A percentile compares a stretch with the other conserved stretches of the same genome.
Conservation (phyloP, 73 alveolate species). For the Tetrahymena elliotti region DNA sequence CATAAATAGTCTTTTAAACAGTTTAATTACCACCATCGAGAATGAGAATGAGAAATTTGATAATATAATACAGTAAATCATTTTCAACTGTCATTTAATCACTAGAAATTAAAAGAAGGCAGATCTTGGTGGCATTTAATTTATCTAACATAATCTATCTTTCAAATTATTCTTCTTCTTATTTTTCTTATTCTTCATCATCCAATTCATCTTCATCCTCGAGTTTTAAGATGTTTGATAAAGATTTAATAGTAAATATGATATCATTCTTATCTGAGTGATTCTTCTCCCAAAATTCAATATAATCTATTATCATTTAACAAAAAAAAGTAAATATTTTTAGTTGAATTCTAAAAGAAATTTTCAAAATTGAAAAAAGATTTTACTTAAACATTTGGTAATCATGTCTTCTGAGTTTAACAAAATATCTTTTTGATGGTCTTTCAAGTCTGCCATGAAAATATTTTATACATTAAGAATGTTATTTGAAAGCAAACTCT, state of each 20-base stretch:
- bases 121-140: background rate
- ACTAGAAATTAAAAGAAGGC: background rate
- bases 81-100: background rate
- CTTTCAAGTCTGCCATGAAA: background rate
- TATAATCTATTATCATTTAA: background rate
- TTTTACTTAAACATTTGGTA: background rate
- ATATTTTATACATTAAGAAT: background rate
- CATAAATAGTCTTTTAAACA: conserved; percentile 7
- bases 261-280: background rate
- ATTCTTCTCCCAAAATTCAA: background rate
- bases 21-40: conserved; percentile 23
- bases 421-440: background rate
- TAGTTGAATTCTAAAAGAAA: background rate
- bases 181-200: background rate
- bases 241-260: background rate
- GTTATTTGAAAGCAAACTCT: background rate
- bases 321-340: too few relatives aligned
- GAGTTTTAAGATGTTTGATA: background rate
- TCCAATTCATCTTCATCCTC: background rate
- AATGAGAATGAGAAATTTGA: conserved; percentile 4
- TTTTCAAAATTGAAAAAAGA: too few relatives aligned
- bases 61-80: background rate
- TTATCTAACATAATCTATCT: background rate
- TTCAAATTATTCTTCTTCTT: background rate
- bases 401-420: background rate